Conservation (phyloP, 139 green algal species). For the Coccomyxa sp. region DNA sequence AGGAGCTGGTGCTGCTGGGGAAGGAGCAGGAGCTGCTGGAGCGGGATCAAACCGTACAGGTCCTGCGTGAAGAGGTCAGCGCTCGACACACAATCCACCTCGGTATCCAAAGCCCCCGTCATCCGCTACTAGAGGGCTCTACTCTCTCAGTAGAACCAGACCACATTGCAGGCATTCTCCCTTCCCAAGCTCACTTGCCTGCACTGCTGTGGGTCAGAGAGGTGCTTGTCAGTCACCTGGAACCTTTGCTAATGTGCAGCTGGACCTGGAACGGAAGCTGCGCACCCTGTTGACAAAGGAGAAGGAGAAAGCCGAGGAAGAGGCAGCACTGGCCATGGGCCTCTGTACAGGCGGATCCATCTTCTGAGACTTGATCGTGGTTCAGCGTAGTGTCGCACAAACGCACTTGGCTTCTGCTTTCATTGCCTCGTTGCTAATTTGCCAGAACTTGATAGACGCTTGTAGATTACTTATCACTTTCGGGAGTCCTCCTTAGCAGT, state of each 20-base stretch:
- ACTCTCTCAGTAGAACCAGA: background rate
- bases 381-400: too few species aligned
- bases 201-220: too few species aligned
- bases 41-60: conserved; percentile 71
- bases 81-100: background rate
- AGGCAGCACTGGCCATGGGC: conserved; percentile 76
- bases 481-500: too few species aligned
- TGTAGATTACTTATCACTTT: too few species aligned
- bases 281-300: conserved; percentile 79
- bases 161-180: background rate
- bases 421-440: too few species aligned
- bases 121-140: background rate
- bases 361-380: too few species aligned
- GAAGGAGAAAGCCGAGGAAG: conserved; percentile 86
- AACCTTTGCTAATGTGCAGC: too few species aligned
- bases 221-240: too few species aligned
- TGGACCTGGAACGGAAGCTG: conserved; percentile 84
- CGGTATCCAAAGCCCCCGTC: background rate
- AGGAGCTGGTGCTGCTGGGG: conserved; percentile 72
- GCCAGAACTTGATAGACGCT: too few species aligned
- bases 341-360: conserved; percentile 67
- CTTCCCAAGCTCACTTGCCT: background rate
- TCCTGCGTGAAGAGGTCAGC: conserved; percentile 72
- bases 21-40: conserved; percentile 79
- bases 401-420: too few species aligned